Base-by-base conservation (phyloP, 306 rosid genomes). In the Malus fusca region DNA sequence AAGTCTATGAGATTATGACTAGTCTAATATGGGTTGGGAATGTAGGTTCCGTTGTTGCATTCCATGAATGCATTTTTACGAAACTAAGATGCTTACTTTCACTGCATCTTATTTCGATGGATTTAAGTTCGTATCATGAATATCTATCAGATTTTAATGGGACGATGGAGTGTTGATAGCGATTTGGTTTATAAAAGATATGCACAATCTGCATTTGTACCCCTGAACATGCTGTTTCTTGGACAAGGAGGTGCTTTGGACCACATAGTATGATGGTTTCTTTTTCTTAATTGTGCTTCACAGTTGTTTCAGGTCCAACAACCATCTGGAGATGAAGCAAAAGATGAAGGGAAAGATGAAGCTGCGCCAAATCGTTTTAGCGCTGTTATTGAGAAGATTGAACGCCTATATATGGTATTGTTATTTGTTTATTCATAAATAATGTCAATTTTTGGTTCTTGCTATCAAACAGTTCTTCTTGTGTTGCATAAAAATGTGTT, bases 341-440 rank as follows among this genome's bases (percentile, higher is more conserved):
- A 40, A 40, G 43, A 40, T 40, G 44, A 40, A 8, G 44, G 44
- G 78, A 85, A 82, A 4, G 98, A 95, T 74, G 87, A 84, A 74
- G 73, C 92, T 73, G 91, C 81, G 48, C 89, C 96, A n/a, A 81
- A 88, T 85, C 97, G 99, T 30, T 95, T 92, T 81, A 95, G 92
- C 89, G 99, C 98, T 76, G 97, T 95, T 48, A 92, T 92, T 68
- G 97, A 90, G 93, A 95, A 95, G 91, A 95, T 95, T 65, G 99
- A 95, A 75, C 92, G 98, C 61, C 96, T 95, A 74, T 95, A 95
- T 75, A 90, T 85, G 97, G 99, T 92, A 85, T 72, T 73, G 17
- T 35, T 35, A 35, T 10, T 26, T 25, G 74, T 40, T 74, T 55
- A 6, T 64, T 82, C 71, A 26, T 44, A 11, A 74, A 2, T 69